A percentile compares a stretch with the other conserved stretches of the same genome.
Conservation (phyloP, 2,329 filamentous ascomycete species). For the Calonectria hawksworthii region DNA sequence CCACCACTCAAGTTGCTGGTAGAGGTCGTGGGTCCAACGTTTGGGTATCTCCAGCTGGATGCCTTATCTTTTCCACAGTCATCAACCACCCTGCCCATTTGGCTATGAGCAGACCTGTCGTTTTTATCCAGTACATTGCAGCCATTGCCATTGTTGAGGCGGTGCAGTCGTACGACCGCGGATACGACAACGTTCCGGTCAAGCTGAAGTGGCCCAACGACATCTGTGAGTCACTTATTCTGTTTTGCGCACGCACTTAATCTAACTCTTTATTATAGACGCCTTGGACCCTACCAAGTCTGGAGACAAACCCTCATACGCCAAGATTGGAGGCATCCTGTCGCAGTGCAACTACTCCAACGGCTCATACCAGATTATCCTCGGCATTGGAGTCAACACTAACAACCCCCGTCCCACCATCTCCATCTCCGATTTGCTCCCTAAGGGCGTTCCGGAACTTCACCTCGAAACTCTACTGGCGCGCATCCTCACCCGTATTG, state of each 20-base stretch:
- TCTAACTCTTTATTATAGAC: conserved; percentile 56
- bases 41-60: conserved; percentile 92
- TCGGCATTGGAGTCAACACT: conserved; percentile 90
- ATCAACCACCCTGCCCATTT: conserved; percentile 86
- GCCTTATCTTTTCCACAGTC: conserved; percentile 88
- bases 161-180: conserved; percentile 82
- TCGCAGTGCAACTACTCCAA: conserved; percentile 88
- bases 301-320: conserved; percentile 67
- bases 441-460: conserved; percentile 66
- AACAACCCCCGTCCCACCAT: conserved; percentile 89
- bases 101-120: conserved; percentile 80
- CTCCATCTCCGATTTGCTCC: conserved; percentile 82
- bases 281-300: conserved; percentile 74
- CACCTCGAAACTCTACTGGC: conserved; percentile 86
- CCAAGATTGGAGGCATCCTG: conserved; percentile 94
- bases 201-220: conserved; percentile 99
- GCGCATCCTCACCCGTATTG: conserved; percentile 82
- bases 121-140: conserved; percentile 94
- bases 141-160: conserved; percentile 90
- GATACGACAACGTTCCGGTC: conserved; percentile 82
- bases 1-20: conserved; percentile 89
- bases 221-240: conserved; percentile 70
- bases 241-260: accelerated
- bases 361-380: conserved; percentile 85
- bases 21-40: conserved; percentile 92